Base-by-base conservation (phyloP, 2,329 filamentous ascomycete species). In the Dothideomycetes sp. region DNA sequence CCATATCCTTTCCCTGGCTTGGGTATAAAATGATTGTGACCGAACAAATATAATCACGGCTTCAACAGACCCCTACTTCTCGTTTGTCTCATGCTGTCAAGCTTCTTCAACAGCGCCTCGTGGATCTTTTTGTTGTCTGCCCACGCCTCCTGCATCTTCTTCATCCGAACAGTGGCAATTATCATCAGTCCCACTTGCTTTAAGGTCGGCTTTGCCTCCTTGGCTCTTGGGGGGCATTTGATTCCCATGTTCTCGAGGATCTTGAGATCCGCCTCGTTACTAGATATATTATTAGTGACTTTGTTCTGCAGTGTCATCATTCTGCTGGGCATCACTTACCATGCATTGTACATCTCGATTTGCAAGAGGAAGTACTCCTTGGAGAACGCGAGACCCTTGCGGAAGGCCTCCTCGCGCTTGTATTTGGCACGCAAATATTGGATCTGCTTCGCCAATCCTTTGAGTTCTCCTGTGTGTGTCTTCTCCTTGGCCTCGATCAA, bases 191-290 rank as follows among this genome's bases (percentile, higher is more conserved):
- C 69, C 1, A 72, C 67, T 4, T 65, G 61, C 39, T 65, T 64
- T 37, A 77, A 55, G 3, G 60, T 61, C 3, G 61, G 69, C 38
- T 61, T 63, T 40, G 60, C 62, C 40, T 66, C 58, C 12, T 63
- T 58, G 31, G 66, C 46, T 43, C 48, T 72, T 67, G 3, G 70
- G 63, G 24, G 69, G 72, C 46, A 84, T n/a, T n/a, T n/a, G n/a
- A n/a, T 76, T 46, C 84, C 85, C 69, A 95, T 94, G 51, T 83
- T 75, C 51, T 82, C 76, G 47, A 96, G 79, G 55, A 95, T 81
- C 38, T 79, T 77, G 43, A 96, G 78, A 58, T 96, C 86, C 45
- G 85, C 83, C 60, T 89, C 81, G 67, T 96, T 98, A 66, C 91
- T 96, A 60, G 59, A 9, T n/a, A 16, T 1, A 3, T 22, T 22